Evolutionary conservation across 2,329 filamentous ascomycete species (phyloP).

Genomic region (Pseudogymnoascus sp.): DNA sequence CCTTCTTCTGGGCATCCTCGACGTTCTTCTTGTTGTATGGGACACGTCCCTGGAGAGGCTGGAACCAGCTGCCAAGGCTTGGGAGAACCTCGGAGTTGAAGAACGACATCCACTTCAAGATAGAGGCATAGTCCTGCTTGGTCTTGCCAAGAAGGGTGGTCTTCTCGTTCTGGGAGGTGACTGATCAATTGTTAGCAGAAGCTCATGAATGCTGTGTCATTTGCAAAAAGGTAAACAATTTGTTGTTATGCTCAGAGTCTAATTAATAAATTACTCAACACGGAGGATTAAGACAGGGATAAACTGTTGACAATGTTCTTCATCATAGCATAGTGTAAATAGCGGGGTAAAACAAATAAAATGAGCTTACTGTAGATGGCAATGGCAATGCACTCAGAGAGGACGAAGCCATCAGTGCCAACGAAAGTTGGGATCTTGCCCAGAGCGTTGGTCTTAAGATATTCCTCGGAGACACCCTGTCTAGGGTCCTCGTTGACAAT

Average conservation of each 20-base stretch:
- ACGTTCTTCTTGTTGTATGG: conserved; percentile 98
- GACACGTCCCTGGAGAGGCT: conserved; percentile 69
- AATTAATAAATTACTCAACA: conserved; percentile 73
- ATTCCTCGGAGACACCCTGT: conserved; percentile 62
- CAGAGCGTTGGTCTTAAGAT: conserved; percentile 76
- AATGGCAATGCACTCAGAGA: conserved; percentile 88
- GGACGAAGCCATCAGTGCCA: conserved; percentile 80
- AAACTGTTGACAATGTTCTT: conserved; percentile 67
- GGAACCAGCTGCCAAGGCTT: conserved; percentile 70
- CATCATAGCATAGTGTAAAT: conserved; percentile 25
- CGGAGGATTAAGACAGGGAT: conserved; percentile 92
- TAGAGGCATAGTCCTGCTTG: conserved; percentile 99
- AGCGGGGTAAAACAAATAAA: conserved; percentile 11
- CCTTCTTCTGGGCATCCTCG: conserved; percentile 65
- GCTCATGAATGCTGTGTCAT: conserved; percentile 12
- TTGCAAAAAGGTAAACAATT: conserved; percentile 11
- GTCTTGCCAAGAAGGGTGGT: conserved; percentile 98
- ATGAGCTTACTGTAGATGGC: conserved; percentile 85
- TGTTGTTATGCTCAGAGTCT: conserved; percentile 61
- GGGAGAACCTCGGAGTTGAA: conserved; percentile 81
- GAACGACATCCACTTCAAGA: conserved; percentile 97
- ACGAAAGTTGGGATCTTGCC: conserved; percentile 90
- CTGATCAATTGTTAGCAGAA: conserved; percentile 39
- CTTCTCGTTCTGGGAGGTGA: conserved; percentile 99
- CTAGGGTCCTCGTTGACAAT: conserved; percentile 61